These are phyloP conservation scores for Solanum dulcamara DNA, from an alignment of 257 asterid species.

Conservation along the genomic window DNA sequence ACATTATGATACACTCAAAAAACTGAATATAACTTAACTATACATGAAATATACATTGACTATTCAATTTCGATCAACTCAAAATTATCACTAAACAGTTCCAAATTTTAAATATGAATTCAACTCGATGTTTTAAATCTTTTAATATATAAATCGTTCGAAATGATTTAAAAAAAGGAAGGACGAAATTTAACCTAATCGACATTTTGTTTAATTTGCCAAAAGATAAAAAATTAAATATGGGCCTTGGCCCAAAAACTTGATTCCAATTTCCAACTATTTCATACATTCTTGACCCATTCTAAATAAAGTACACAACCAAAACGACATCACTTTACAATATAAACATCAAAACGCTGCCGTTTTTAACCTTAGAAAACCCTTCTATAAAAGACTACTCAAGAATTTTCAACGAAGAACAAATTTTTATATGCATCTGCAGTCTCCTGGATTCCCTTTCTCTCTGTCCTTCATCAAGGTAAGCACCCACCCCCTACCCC, in stretches of 20 bases:
- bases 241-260: not conserved
- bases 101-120: no score
- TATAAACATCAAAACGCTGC: not conserved
- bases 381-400: not conserved
- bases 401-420: not conserved
- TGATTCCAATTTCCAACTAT: not conserved
- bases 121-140: no score
- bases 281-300: not conserved
- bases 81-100: no score
- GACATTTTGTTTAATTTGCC: no score
- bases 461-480: not conserved
- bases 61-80: no score
- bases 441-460: not conserved
- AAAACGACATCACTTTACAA: not conserved
- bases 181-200: no score
- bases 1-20: no score
- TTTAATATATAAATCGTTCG: no score
- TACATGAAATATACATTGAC: no score
- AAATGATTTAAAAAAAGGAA: no score
- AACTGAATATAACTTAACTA: no score
- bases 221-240: not conserved
- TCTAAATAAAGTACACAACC: not conserved
- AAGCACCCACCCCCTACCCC: not conserved
- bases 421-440: not conserved
- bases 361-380: not conserved